Percentiles rank a stretch among this genome's conserved stretches.
Evolutionary conservation across 1,139 yeast species (phyloP).

Genomic region (Kodamaea suecica): DNA sequence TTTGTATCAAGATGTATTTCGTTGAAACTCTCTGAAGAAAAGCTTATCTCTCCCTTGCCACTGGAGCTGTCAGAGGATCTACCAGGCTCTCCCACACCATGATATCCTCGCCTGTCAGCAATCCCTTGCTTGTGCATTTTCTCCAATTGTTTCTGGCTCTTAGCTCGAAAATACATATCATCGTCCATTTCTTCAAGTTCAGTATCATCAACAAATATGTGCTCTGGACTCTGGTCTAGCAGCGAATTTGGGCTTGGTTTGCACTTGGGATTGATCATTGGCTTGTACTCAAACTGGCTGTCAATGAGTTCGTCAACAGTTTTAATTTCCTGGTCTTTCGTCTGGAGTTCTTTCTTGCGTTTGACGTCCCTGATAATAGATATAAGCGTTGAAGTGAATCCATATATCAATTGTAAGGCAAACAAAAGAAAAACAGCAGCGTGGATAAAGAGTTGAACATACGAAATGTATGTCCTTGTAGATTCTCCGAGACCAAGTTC

Average conservation of each 20-base stretch:
- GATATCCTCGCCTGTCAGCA: background rate
- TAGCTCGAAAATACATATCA: constrained; percentile 13
- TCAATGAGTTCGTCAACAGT: constrained; percentile 23
- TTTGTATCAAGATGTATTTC: background rate
- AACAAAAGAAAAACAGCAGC: constrained; percentile 36
- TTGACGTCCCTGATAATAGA: constrained; percentile 19
- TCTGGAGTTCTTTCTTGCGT: constrained; percentile 2
- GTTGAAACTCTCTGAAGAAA: background rate
- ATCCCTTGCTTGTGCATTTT: constrained; percentile 1
- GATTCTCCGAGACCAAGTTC: constrained; percentile 32
- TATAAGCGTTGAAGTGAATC: constrained; percentile 27
- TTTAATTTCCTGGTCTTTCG: constrained; percentile 5
- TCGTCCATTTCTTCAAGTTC: constrained; percentile 12
- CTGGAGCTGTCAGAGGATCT: background rate
- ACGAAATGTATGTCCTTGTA: constrained; percentile 39
- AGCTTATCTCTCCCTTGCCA: background rate
- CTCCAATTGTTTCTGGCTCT: constrained; percentile 6
- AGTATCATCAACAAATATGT: constrained; percentile 3
- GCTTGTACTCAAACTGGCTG: constrained; percentile 33
- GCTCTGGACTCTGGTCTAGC: background rate
- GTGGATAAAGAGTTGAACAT: constrained; percentile 41
- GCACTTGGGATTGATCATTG: constrained; percentile 10
- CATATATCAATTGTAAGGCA: constrained; percentile 30
- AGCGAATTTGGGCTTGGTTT: constrained; percentile 1
- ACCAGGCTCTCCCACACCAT: background rate